A percentile compares a stretch with the other conserved stretches of the same genome.
Conservation (phyloP, 495 filamentous ascomycete genomes). For the Neurospora terricola region DNA sequence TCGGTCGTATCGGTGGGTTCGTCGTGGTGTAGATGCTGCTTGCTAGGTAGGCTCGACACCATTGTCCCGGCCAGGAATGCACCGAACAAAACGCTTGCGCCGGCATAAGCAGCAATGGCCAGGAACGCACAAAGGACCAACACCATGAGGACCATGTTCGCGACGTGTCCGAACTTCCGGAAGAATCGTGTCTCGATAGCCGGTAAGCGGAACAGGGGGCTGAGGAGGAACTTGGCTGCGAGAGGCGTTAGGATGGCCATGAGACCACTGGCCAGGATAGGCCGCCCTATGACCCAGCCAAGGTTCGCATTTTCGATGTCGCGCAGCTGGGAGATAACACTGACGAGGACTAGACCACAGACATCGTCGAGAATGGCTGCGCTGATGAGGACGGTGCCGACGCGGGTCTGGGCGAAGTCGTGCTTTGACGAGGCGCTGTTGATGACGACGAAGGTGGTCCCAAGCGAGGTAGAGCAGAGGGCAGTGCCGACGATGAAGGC, state of each 20-base stretch:
- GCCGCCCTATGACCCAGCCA: slow-evolving; percentile 21
- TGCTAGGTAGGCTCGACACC: slow-evolving; percentile 26
- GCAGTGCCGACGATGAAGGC: slow-evolving; percentile 69
- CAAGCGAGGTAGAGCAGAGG: slow-evolving; percentile 64
- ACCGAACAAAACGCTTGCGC: slow-evolving; percentile 60
- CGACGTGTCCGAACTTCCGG: not conserved
- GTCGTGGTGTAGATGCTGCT: not conserved
- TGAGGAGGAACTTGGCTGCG: slow-evolving; percentile 4
- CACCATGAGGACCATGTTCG: slow-evolving; percentile 13
- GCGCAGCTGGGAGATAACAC: slow-evolving; percentile 46
- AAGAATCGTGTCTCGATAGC: not conserved
- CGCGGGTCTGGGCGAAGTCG: slow-evolving; percentile 44
- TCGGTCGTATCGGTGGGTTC: not conserved
- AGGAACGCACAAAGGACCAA: slow-evolving; percentile 13
- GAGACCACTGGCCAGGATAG: slow-evolving; percentile 15
- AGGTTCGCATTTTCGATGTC: slow-evolving; percentile 7
- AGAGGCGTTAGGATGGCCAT: slow-evolving; percentile 18
- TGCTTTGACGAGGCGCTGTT: slow-evolving; percentile 33
- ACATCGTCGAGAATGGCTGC: slow-evolving; percentile 83
- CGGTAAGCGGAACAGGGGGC: slow-evolving; percentile 8
- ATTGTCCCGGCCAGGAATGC: slow-evolving; percentile 57
- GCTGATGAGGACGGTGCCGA: slow-evolving; percentile 59
- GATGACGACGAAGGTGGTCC: slow-evolving; percentile 71
- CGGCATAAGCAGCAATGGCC: slow-evolving; percentile 31
- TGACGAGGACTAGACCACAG: slow-evolving; percentile 68